Base-by-base conservation (phyloP, 345 rosid species). In the Heritiera fomes region DNA sequence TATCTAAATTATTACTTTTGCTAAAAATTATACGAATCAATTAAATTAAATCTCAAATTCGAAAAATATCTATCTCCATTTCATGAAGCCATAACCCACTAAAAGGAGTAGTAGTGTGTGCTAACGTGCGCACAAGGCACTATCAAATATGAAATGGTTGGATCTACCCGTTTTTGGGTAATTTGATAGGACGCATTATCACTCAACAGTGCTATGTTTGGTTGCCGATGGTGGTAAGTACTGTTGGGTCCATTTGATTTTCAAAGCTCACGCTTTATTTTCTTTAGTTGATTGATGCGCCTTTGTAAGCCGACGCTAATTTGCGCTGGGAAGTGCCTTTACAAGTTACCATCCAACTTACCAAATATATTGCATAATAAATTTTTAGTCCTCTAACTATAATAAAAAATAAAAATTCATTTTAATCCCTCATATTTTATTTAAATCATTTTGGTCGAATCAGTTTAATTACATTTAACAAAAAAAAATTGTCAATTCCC, bases 221-320 rank as follows among this genome's bases (percentile, higher is more conserved):
- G 62, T n/a, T 46, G 6, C 40, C 62, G 32, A 72, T 72, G 75
- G 62, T 7, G 70, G 49, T 3, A 76, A 65, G n/a, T 53, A 53
- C 45, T 50, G 10, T 63, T 64, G 79, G 79, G 79, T 63, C 79
- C 79, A 76, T 53, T 5, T 14, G n/a, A 15, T 76, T 17, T 49
- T 9, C 6, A 18, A 47, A 47, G 78, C 4, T 49, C 50, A 34
- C 60, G 34, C 34, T 63, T 32, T 34, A 46, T 64, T 49, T 32
- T 23, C 47, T 49, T 61, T 43, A 20, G 23, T 50, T 43, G 43
- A 14, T 6, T 28, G 23, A 11, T 23, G 34, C 75, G 7, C 40
- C 15, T 9, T 71, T 50, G 7, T 6, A 1, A 10, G 60, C 50
- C 47, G 75, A 55, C 45, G 75, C 75, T 46, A 18, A 43, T 1